Conservation (phyloP, 257 asterid genomes). For the Lycium barbarum region DNA sequence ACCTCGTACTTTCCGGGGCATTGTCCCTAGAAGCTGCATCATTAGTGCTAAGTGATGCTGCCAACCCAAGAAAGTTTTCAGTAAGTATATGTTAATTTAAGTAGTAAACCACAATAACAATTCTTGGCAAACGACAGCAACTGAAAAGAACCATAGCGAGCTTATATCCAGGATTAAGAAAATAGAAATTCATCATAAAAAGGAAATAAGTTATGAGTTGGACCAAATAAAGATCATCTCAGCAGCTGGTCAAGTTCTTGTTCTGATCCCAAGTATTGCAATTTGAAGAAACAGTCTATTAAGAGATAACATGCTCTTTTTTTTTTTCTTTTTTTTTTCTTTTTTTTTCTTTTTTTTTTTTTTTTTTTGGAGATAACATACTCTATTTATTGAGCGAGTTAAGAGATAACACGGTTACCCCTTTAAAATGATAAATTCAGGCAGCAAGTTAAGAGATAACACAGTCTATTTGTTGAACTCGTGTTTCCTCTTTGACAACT, state of each 20-base stretch:
- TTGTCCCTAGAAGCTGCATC: constrained; percentile 99
- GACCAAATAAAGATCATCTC: not conserved
- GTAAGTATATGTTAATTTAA: not conserved
- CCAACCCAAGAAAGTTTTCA: not conserved
- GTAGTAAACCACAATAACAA: not conserved
- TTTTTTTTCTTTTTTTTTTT: no score
- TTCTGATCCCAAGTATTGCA: not conserved
- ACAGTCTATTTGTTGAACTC: not conserved
- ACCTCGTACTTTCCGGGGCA: constrained; percentile 92
- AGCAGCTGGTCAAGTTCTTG: not conserved
- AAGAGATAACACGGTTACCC: not conserved
- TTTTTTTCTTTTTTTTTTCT: no score
- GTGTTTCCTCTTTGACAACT: not conserved
- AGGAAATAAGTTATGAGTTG: not conserved
- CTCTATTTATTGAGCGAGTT: not conserved
- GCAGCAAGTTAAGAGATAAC: no score
- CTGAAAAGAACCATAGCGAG: not conserved
- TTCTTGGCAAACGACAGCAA: not conserved
- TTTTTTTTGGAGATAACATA: not conserved
- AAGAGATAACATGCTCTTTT: no score
- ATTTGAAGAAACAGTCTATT: not conserved
- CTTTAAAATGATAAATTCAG: no score
- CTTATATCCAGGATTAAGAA: not conserved
- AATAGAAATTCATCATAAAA: not conserved
- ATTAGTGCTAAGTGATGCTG: constrained; percentile 98